These are phyloP conservation scores for Lepidium campestre DNA, from an alignment of 441 rosid species.

Conservation along the genomic window DNA sequence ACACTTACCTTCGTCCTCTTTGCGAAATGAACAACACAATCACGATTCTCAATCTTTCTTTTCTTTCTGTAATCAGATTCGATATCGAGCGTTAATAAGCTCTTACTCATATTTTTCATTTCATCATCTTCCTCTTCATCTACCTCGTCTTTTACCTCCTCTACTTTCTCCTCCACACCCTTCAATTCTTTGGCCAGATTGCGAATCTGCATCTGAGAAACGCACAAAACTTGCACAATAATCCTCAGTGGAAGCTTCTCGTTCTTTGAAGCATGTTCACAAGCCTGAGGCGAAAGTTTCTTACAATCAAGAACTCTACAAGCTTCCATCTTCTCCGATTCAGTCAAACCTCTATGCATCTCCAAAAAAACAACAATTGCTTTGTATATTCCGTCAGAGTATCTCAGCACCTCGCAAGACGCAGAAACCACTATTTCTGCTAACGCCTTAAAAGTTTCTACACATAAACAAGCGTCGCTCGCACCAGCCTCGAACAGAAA, in stretches of 20 bases:
- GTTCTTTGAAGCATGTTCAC: slow-evolving; percentile 65
- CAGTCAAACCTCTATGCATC: slow-evolving; percentile 50
- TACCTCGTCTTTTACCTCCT: slow-evolving; percentile 19
- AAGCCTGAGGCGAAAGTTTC: slow-evolving; percentile 63
- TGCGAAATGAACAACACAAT: slow-evolving; percentile 11
- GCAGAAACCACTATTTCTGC: slow-evolving; percentile 48
- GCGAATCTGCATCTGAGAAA: slow-evolving; percentile 55
- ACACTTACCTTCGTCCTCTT: slow-evolving; percentile 36
- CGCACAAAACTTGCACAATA: slow-evolving; percentile 49
- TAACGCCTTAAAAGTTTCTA: slow-evolving; percentile 41
- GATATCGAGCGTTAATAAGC: slow-evolving; percentile 55
- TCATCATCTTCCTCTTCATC: slow-evolving; percentile 32
- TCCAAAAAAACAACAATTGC: slow-evolving; percentile 69
- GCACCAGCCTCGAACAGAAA: slow-evolving; percentile 55
- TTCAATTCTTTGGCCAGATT: slow-evolving; percentile 34
- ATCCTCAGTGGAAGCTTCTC: slow-evolving; percentile 68
- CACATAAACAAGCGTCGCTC: slow-evolving; percentile 39
- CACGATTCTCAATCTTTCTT: slow-evolving; percentile 3
- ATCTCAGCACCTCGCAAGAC: slow-evolving; percentile 38
- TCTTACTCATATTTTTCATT: slow-evolving; percentile 60
- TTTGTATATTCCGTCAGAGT: slow-evolving; percentile 65
- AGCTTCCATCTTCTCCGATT: slow-evolving; percentile 55
- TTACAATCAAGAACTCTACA: slow-evolving; percentile 58
- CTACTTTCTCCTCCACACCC: slow-evolving; percentile 22
- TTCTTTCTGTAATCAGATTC: slow-evolving; percentile 26